Conservation (phyloP, 1,139 yeast species). For the Yamadazyma conglobata region DNA sequence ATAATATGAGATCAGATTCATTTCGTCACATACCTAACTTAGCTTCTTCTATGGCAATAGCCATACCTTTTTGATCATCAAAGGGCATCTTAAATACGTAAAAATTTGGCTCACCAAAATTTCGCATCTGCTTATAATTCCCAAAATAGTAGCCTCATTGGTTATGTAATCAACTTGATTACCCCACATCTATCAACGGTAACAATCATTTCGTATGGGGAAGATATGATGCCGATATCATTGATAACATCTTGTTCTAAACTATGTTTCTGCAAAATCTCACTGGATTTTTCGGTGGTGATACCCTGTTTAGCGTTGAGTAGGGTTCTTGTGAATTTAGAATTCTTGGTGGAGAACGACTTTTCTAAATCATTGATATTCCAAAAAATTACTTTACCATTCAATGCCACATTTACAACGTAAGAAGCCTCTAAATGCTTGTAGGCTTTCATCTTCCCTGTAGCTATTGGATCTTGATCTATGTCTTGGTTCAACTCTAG, state of each 20-base stretch:
- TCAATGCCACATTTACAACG: conserved; percentile 27
- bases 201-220: conserved; percentile 60
- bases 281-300: conserved; percentile 8
- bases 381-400: conserved; percentile 32
- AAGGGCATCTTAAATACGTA: conserved; percentile 34
- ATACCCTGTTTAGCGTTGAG: conserved; percentile 8
- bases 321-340: conserved; percentile 14
- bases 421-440: conserved; percentile 9
- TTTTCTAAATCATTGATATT: conserved; percentile 22
- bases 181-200: conserved; percentile 63
- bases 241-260: conserved; percentile 40
- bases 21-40: conserved; percentile 43
- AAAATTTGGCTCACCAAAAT: too few relatives aligned
- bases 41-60: conserved; percentile 74
- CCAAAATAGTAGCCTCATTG: too few relatives aligned
- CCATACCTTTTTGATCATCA: conserved; percentile 63
- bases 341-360: conserved; percentile 21
- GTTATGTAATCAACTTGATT: too few relatives aligned
- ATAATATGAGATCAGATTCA: too few relatives aligned
- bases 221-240: conserved; percentile 40
- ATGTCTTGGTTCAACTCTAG: conserved; percentile 10
- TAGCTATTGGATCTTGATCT: neutral
- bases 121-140: neutral
- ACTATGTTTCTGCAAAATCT: neutral
- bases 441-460: conserved; percentile 6